Evolutionary conservation across 441 rosid species (phyloP).

Genomic region (Kokia cookei): DNA sequence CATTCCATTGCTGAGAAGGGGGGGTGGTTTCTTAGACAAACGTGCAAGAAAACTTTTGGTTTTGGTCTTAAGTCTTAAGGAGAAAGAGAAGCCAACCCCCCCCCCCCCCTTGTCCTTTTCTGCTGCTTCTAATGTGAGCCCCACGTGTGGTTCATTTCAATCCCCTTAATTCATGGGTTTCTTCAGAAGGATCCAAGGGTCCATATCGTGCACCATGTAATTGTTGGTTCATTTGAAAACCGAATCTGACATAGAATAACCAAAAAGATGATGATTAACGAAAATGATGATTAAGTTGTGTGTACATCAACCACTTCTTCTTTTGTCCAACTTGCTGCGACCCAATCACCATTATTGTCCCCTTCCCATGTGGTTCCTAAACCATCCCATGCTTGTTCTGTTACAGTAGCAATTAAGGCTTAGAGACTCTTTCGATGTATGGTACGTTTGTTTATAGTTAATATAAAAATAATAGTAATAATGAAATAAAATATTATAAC

Average conservation of each 20-base stretch:
- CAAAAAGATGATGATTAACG: too few relatives aligned
- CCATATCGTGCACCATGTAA: too few relatives aligned
- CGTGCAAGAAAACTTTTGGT: conserved; percentile 15
- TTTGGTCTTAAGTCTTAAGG: conserved; percentile 12
- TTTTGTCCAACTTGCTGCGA: not conserved
- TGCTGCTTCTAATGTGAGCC: not conserved
- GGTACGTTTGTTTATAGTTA: too few relatives aligned
- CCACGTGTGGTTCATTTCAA: conserved; percentile 7
- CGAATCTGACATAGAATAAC: too few relatives aligned
- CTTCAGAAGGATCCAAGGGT: too few relatives aligned
- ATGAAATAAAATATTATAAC: too few relatives aligned
- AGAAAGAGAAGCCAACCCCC: not conserved
- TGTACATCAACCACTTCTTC: not conserved
- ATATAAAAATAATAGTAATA: too few relatives aligned
- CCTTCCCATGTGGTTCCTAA: not conserved
- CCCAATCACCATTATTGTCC: not conserved
- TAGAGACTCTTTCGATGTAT: too few relatives aligned
- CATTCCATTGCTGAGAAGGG: conserved; percentile 2
- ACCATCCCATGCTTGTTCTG: not conserved
- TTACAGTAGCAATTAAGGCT: not conserved
- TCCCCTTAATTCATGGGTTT: too few relatives aligned
- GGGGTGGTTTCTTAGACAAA: conserved; percentile 18
- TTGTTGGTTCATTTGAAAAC: too few relatives aligned
- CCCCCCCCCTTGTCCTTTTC: not conserved
- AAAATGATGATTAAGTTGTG: not conserved